Evolutionary conservation across 108 stramenopile genomes (phyloP), one percentile per base, ranked within the genome.

Genomic region (Epithemia pelagica): DNA sequence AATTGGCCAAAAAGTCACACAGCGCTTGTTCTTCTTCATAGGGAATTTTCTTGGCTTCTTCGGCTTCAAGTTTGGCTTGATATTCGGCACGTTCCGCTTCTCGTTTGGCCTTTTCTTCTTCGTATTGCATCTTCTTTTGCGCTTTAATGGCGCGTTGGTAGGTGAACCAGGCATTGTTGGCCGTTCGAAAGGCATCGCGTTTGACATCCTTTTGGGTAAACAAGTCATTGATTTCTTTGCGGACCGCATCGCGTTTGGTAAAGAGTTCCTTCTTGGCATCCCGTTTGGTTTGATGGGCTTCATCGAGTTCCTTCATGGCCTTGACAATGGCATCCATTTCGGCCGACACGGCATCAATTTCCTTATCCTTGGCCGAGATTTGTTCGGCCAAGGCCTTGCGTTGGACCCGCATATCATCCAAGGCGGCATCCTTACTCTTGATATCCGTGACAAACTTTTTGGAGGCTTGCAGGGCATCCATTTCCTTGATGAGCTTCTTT

Each of bases 401-500:
- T 63, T 90, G 74, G 53, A 72, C 77, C 73, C 86, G 85, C 76
- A 81, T 68, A 29, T 58, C 71, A 52, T 91, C 85, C 52, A 93
- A 55, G 62, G 68, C 83, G 31, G 76, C 80, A 51, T 91, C 81
- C 69, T 89, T 91, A n/a, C 66, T 59, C 63, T 82, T 79, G 52
- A 96, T 62, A 28, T 80, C 86, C 59, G 82, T 79, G 60, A 91
- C 77, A 28, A 78, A 70, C 20, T 85, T 78, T 74, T 89, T 93
- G 65, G 86, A 86, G 26, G 78, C 74, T 59, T 82, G 74, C 32
- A 90, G 68, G 32, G 78, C 65, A 52, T 93, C 92, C 33, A 98
- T 92, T 73, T 98, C 96, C 79, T 96, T 96, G 74, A 98, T 87
- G 54, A 98, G 75, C 69, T 82, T 88, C 89, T 98, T 98, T 73